phyloP scores from a whole-genome alignment of 495 filamentous ascomycete species.

The Podospora pseudopauciseta region DNA sequence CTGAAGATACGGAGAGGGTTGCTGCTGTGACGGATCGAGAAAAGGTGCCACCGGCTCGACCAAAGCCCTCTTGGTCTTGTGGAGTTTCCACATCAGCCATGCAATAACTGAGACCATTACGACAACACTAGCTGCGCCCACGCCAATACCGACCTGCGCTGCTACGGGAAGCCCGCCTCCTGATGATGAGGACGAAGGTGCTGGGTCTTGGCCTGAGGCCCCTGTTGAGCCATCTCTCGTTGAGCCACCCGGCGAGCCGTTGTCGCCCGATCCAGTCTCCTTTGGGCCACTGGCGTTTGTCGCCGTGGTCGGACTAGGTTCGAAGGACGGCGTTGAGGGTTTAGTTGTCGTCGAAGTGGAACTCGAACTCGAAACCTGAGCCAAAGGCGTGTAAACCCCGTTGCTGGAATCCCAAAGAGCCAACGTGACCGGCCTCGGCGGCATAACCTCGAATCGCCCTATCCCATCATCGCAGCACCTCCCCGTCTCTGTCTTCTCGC shows the following conservation, averaged over 20 bases:
- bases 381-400: background rate
- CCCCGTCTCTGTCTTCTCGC: background rate
- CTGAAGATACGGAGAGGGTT: background rate
- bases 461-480: background rate
- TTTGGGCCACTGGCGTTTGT: background rate
- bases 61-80: background rate
- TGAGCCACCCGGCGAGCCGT: background rate
- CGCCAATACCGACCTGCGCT: background rate
- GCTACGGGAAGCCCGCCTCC: background rate
- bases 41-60: background rate
- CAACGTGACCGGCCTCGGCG: background rate
- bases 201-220: background rate
- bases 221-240: background rate
- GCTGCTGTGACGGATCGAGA: background rate
- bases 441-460: background rate
- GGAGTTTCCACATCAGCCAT: background rate
- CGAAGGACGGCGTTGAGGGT: background rate
- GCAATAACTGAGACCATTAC: background rate
- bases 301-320: background rate
- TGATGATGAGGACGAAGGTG: background rate
- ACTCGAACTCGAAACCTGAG: background rate
- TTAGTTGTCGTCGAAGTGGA: background rate
- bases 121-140: background rate
- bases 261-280: background rate
- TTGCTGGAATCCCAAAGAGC: background rate